Conservation (phyloP, 768 basidiomycete genomes). For the Hortiboletus flavorubellus region DNA sequence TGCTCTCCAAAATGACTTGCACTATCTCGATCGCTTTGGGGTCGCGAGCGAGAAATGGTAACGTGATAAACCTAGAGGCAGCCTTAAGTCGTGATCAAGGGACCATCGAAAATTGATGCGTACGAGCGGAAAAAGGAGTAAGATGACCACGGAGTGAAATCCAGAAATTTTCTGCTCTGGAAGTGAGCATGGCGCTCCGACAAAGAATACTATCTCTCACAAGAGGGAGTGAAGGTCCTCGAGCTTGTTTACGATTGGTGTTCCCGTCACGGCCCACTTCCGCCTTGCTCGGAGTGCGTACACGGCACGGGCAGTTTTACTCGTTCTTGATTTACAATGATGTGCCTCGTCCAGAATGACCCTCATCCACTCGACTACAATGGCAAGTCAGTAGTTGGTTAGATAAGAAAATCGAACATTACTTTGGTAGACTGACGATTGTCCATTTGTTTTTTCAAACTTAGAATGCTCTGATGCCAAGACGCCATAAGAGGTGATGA, state of each 20-base stretch:
- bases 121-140: conserved; percentile 88
- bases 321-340: conserved; percentile 85
- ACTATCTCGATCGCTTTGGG: conserved; percentile 93
- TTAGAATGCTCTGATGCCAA: conserved; percentile 86
- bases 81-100: background rate
- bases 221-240: conserved; percentile 90
- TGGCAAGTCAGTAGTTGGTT: conserved; percentile 5
- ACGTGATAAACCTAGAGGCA: conserved; percentile 70
- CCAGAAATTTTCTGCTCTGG: conserved; percentile 64
- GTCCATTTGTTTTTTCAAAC: conserved; percentile 48
- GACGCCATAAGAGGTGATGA: conserved; percentile 91
- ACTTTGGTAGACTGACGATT: conserved; percentile 73
- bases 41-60: conserved; percentile 89
- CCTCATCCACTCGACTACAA: conserved; percentile 72
- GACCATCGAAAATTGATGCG: conserved; percentile 22
- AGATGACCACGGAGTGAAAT: conserved; percentile 78
- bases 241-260: conserved; percentile 91
- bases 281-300: conserved; percentile 77
- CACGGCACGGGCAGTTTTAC: conserved; percentile 85
- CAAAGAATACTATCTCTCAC: conserved; percentile 47
- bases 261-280: conserved; percentile 92
- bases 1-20: conserved; percentile 87
- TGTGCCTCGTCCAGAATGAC: conserved; percentile 94
- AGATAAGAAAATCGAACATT: conserved; percentile 17
- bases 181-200: conserved; percentile 28